Evolutionary conservation across 495 filamentous ascomycete genomes (phyloP).

Genomic region (Aspergillus diversus): DNA sequence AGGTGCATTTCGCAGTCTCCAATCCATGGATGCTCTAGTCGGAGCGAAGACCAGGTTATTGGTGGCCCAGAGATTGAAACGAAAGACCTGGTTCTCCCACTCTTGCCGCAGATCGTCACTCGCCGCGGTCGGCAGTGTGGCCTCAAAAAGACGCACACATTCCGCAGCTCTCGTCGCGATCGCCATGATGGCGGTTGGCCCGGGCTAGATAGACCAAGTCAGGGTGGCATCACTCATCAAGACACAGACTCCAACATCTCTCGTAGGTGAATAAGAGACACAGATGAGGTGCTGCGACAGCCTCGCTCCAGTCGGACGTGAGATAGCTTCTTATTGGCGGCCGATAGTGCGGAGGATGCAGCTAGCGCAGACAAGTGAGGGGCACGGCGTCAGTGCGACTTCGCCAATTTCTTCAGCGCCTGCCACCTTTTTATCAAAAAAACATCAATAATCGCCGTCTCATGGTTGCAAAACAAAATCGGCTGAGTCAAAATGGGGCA

Average conservation of each 20-base stretch:
- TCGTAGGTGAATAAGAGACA: neutral
- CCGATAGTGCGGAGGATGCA: too few species aligned
- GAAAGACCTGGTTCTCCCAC: slow-evolving; percentile 23
- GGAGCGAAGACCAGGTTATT: slow-evolving; percentile 26
- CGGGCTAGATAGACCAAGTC: neutral
- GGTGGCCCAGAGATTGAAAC: slow-evolving; percentile 26
- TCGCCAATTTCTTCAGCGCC: too few species aligned
- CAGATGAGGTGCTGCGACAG: too few species aligned
- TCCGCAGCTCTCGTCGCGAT: neutral
- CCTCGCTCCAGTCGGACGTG: too few species aligned
- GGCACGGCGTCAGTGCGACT: too few species aligned
- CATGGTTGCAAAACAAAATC: neutral
- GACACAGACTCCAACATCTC: neutral
- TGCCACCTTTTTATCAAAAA: too few species aligned
- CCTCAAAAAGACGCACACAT: slow-evolving; percentile 3
- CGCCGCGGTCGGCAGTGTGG: neutral
- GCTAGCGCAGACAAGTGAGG: too few species aligned
- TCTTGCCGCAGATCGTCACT: neutral
- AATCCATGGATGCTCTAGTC: slow-evolving; percentile 25
- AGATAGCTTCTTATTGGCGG: too few species aligned
- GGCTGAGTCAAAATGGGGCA: neutral
- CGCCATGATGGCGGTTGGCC: neutral
- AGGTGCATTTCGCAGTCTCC: slow-evolving; percentile 25
- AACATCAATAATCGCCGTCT: neutral
- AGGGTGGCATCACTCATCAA: too few species aligned